Evolutionary conservation across 2,329 filamentous ascomycete genomes (phyloP).

Genomic region (Pleomassaria siparia): DNA sequence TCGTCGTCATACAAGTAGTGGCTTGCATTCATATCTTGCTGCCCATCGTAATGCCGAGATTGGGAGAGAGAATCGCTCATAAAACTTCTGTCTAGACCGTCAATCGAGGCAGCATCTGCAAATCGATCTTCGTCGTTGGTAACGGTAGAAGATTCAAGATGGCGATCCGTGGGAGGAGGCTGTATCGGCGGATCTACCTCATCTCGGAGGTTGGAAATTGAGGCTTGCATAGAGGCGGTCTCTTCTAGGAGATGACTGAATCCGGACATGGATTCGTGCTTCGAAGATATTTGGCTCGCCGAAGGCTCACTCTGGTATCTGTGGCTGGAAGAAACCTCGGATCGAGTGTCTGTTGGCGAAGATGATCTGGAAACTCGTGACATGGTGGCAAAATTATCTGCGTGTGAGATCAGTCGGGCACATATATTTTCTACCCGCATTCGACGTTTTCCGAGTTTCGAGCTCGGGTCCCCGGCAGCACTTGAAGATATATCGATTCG

Average conservation of each 20-base stretch:
- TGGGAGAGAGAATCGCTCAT: conserved; percentile 10
- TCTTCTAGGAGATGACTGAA: neutral
- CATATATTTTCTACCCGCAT: conserved; percentile 65
- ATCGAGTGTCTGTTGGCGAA: conserved; percentile 58
- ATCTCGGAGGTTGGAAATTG: neutral
- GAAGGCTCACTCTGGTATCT: conserved; percentile 20
- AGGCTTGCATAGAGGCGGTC: conserved; percentile 2
- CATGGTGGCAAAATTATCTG: conserved; percentile 64
- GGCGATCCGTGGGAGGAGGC: conserved; percentile 9
- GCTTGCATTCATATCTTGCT: conserved; percentile 25
- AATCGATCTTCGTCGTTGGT: conserved; percentile 45
- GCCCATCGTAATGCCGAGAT: conserved; percentile 11
- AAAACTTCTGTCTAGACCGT: conserved; percentile 22
- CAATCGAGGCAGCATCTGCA: conserved; percentile 45
- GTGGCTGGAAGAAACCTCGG: conserved; percentile 33
- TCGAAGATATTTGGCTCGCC: conserved; percentile 11
- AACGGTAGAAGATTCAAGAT: conserved; percentile 27
- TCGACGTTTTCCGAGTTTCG: conserved; percentile 66
- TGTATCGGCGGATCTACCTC: neutral
- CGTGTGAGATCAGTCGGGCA: conserved; percentile 67
- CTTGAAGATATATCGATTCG: conserved; percentile 23
- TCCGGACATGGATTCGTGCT: conserved; percentile 6
- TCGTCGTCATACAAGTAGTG: conserved; percentile 39
- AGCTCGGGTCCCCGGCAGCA: conserved; percentile 26
- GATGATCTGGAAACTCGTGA: conserved; percentile 60